phyloP scores from a whole-genome alignment of 345 rosid species.

The Eucalyptus curtisii region DNA sequence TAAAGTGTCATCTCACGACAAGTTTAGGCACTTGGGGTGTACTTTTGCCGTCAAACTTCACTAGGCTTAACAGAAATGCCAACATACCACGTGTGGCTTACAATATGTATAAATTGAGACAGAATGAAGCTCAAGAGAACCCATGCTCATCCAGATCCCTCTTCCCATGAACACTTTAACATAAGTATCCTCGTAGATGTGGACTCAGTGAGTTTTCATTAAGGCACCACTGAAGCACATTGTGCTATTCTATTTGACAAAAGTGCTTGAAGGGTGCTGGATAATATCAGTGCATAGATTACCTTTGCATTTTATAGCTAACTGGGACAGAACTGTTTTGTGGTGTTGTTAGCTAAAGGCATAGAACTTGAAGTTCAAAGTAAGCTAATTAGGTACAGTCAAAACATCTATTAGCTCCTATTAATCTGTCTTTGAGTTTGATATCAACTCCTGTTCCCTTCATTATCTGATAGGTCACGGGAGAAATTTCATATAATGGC shows the following conservation, averaged over 20 bases:
- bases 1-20: too few species aligned
- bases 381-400: not conserved
- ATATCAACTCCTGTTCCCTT: not conserved
- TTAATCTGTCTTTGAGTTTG: not conserved
- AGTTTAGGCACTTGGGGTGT: too few species aligned
- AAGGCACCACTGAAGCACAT: not conserved
- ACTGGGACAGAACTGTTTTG: not conserved
- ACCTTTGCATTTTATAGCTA: not conserved
- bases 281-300: not conserved
- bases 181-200: not conserved
- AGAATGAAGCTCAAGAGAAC: not conserved
- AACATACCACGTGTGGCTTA: not conserved
- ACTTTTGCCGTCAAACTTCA: not conserved
- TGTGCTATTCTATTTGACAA: not conserved
- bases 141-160: not conserved
- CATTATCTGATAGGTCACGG: constrained; percentile 12
- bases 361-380: not conserved
- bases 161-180: not conserved
- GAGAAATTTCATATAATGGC: constrained; percentile 8
- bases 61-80: not conserved
- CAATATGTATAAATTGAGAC: not conserved
- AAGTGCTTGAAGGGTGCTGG: not conserved
- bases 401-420: not conserved
- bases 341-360: not conserved
- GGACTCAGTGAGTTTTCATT: not conserved